A percentile compares a stretch with the other conserved stretches of the same genome.
Conservation (phyloP, 805 yeast genomes). For the Myxozyma geophila region DNA sequence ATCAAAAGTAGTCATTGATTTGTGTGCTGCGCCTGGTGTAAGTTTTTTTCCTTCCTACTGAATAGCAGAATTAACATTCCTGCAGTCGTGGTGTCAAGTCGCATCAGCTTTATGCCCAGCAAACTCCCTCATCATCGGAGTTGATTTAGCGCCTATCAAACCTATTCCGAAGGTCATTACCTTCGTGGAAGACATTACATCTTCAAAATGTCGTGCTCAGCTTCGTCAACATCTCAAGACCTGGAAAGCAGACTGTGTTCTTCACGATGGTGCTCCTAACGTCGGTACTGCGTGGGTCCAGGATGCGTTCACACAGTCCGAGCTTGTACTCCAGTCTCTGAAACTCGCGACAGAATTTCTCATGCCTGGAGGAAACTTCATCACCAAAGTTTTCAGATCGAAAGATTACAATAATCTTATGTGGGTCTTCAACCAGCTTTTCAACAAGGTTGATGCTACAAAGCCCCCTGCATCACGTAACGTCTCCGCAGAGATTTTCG, state of each 20-base stretch:
- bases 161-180: slow-evolving; percentile 94
- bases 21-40: slow-evolving; percentile 97
- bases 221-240: slow-evolving; percentile 95
- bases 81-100: slow-evolving; percentile 95
- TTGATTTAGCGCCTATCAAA: slow-evolving; percentile 97
- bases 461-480: slow-evolving; percentile 99
- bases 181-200: slow-evolving; percentile 95
- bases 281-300: slow-evolving; percentile 99
- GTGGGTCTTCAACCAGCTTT: slow-evolving; percentile 97
- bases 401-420: slow-evolving; percentile 94
- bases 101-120: slow-evolving; percentile 92
- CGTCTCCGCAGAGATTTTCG: slow-evolving; percentile 98
- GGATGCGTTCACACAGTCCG: slow-evolving; percentile 98
- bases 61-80: not conserved
- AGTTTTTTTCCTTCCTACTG: no score
- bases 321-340: slow-evolving; percentile 89
- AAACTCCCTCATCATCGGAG: slow-evolving; percentile 93
- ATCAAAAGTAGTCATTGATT: slow-evolving; percentile 93
- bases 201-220: slow-evolving; percentile 95
- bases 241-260: slow-evolving; percentile 92
- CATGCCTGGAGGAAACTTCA: slow-evolving; percentile 89
- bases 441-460: slow-evolving; percentile 96
- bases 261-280: slow-evolving; percentile 99
- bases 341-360: slow-evolving; percentile 93
- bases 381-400: slow-evolving; percentile 97